These are phyloP conservation scores for Suhomyces vadensis DNA, from an alignment of 805 yeast species.

Conservation along the genomic window DNA sequence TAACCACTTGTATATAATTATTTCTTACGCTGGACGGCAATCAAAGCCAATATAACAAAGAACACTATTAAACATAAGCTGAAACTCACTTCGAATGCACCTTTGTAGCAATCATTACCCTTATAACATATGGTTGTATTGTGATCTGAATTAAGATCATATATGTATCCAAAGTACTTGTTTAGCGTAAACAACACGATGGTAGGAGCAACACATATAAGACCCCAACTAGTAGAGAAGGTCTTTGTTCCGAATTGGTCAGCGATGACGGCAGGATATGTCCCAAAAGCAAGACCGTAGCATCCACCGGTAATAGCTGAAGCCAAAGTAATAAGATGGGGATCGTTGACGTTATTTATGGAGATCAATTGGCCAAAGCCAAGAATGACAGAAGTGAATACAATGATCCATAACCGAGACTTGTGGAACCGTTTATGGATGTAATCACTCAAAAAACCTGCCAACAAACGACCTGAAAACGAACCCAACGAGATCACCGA, in stretches of 20 bases:
- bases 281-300: conserved; percentile 72
- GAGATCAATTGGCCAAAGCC: conserved; percentile 40
- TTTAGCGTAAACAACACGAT: conserved; percentile 54
- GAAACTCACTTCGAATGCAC: conserved; percentile 36
- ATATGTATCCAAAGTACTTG: conserved; percentile 53
- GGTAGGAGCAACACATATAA: conserved; percentile 70
- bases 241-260: conserved; percentile 68
- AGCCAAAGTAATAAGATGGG: conserved; percentile 43
- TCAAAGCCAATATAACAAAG: conserved; percentile 22
- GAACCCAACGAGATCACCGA: conserved; percentile 65
- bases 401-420: conserved; percentile 68
- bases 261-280: conserved; percentile 73
- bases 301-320: conserved; percentile 62
- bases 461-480: conserved; percentile 60
- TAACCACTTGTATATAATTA: background rate
- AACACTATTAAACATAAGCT: conserved; percentile 29
- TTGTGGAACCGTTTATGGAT: conserved; percentile 50
- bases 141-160: conserved; percentile 46
- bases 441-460: conserved; percentile 69
- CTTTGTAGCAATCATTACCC: conserved; percentile 41
- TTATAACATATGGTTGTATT: conserved; percentile 40
- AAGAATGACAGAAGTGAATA: conserved; percentile 40
- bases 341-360: conserved; percentile 26
- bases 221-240: conserved; percentile 77
- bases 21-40: conserved; percentile 26